Evolutionary conservation across 352 stramenopile species (phyloP).

Genomic region (Globisporangium cylindrosporum): DNA sequence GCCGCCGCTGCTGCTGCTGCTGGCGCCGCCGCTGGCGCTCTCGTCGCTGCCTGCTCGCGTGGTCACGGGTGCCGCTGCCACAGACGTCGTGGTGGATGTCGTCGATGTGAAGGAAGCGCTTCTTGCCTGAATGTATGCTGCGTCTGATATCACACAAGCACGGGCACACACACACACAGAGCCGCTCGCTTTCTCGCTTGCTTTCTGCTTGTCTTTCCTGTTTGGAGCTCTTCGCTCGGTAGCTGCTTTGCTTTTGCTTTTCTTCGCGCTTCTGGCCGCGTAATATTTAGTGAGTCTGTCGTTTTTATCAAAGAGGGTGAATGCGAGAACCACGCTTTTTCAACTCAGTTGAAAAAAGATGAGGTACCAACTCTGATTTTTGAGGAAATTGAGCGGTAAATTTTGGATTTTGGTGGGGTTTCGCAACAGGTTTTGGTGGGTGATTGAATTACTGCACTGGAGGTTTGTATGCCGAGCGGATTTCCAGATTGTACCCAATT

Average conservation of each 20-base stretch:
- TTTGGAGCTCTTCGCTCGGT: neutral
- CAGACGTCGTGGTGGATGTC: slow-evolving; percentile 34
- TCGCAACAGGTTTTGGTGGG: neutral
- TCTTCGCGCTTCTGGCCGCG: slow-evolving; percentile 15
- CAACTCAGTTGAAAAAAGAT: slow-evolving; percentile 1
- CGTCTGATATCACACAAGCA: neutral
- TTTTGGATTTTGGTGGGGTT: neutral
- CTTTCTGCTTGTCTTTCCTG: neutral
- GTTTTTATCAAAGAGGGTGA: slow-evolving; percentile 13
- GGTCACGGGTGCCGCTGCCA: slow-evolving; percentile 19
- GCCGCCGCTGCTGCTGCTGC: slow-evolving; percentile 6
- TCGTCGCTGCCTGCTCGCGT: slow-evolving; percentile 21
- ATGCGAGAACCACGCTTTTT: slow-evolving; percentile 1
- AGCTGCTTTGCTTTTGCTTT: neutral
- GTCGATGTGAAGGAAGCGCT: neutral
- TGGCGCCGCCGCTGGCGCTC: slow-evolving; percentile 13
- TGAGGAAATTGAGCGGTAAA: neutral
- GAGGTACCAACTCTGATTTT: neutral
- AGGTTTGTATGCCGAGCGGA: neutral
- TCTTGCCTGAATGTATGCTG: neutral
- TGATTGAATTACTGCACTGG: neutral
- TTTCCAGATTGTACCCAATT: neutral
- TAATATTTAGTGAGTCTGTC: slow-evolving; percentile 11
- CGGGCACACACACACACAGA: neutral
- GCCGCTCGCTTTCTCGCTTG: neutral